A percentile compares a stretch with the other conserved stretches of the same genome.
Conservation (phyloP, 176 grass and related monocot genomes). For the Zea luxurians region DNA sequence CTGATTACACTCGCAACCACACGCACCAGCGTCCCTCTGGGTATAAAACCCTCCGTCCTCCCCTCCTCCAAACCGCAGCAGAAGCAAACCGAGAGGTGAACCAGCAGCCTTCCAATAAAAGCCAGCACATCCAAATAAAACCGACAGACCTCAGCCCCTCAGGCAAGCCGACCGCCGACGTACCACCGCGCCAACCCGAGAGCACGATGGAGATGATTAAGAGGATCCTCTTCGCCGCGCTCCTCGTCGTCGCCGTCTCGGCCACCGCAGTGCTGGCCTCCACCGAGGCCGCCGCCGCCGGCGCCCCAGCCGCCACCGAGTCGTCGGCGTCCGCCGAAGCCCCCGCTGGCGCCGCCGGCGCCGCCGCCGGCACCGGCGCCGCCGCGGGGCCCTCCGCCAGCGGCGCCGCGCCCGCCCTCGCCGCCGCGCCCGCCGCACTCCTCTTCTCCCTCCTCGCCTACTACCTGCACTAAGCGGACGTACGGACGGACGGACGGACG, state of each 20-base stretch:
- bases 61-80: neutral
- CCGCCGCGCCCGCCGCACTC: conserved; percentile 1
- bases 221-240: conserved; percentile 29
- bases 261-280: conserved; percentile 27
- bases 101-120: neutral
- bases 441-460: conserved; percentile 44
- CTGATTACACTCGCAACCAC: neutral
- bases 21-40: neutral
- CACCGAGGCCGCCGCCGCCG: neutral
- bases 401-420: neutral
- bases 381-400: neutral
- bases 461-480: conserved; percentile 36
- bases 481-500: too few relatives aligned
- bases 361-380: neutral
- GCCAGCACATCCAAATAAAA: conserved; percentile 11
- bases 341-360: neutral
- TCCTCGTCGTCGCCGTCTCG: neutral
- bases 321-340: neutral
- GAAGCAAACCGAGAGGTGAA: conserved; percentile 14
- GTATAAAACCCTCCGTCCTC: neutral
- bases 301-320: neutral
- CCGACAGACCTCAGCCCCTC: neutral
- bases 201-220: conserved; percentile 34
- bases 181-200: too few relatives aligned
- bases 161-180: neutral